Percentiles rank a stretch among this genome's conserved stretches.
Evolutionary conservation across 176 grass and related monocot genomes (phyloP).

Genomic region (Typha latifolia): DNA sequence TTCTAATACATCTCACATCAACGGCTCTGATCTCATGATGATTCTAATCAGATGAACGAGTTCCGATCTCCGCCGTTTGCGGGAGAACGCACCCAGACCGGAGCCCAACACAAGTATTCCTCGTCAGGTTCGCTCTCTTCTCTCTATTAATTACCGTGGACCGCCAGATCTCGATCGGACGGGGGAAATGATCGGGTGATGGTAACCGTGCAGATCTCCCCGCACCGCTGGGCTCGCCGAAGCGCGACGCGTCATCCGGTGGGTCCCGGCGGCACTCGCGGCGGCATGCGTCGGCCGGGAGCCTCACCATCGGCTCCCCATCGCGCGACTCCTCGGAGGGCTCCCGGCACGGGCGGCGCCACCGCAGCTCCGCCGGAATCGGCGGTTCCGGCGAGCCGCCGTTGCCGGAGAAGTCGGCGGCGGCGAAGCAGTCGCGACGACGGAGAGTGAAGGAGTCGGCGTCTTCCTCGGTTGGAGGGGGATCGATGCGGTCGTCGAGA

Average conservation of each 20-base stretch:
- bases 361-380: not conserved
- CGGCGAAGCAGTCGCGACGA: not conserved
- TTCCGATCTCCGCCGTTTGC: not conserved
- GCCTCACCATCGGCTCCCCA: not conserved
- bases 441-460: not conserved
- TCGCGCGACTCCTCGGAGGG: not conserved
- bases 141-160: not conserved
- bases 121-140: too few species aligned
- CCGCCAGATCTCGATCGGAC: not conserved
- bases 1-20: not conserved
- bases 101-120: not conserved
- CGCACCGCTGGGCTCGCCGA: not conserved
- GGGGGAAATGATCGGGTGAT: not conserved
- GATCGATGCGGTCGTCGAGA: not conserved
- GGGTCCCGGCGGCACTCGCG: not conserved
- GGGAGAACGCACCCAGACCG: not conserved
- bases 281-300: not conserved
- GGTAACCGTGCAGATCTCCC: not conserved
- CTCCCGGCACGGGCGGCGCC: not conserved
- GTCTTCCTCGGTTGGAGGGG: not conserved
- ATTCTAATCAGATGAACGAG: slow-evolving; percentile 13
- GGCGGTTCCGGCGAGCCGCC: not conserved
- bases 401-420: not conserved
- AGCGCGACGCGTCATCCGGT: not conserved
- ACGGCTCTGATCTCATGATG: not conserved